Evolutionary conservation across 2,329 filamentous ascomycete genomes (phyloP).

Genomic region (Aspergillus vadensis): DNA sequence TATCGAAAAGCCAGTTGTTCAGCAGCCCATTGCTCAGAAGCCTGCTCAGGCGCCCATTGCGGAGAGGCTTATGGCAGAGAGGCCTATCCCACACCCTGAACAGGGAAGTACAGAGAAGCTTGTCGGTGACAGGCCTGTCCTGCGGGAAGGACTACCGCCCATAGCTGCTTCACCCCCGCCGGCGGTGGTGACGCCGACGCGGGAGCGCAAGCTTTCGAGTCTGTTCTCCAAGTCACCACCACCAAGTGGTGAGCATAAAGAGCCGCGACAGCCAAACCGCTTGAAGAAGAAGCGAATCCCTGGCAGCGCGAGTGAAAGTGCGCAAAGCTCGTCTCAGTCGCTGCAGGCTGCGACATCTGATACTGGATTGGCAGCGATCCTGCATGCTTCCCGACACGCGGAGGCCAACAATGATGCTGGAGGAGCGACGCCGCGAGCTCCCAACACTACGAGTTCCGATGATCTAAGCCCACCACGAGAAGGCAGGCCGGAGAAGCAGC

Average conservation of each 20-base stretch:
- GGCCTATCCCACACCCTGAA: background rate
- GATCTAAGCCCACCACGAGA: conserved; percentile 25
- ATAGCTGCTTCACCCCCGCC: conserved; percentile 40
- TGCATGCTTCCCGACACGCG: conserved; percentile 28
- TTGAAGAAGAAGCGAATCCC: conserved; percentile 83
- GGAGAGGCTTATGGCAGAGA: background rate
- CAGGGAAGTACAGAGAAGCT: background rate
- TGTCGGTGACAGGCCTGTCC: conserved; percentile 5
- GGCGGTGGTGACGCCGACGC: conserved; percentile 58
- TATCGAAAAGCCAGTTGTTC: background rate
- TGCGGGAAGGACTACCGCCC: conserved; percentile 51
- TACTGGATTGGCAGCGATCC: conserved; percentile 39
- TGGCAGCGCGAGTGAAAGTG: conserved; percentile 77
- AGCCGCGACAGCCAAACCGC: conserved; percentile 77
- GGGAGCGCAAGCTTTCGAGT: conserved; percentile 67
- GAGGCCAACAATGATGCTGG: conserved; percentile 34
- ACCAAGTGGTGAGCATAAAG: conserved; percentile 60
- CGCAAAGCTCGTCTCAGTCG: conserved; percentile 85
- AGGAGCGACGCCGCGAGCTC: conserved; percentile 37
- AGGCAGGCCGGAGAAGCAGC: conserved; percentile 24
- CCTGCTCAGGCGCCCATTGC: background rate
- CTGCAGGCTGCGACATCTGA: conserved; percentile 54
- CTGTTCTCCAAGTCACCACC: conserved; percentile 70
- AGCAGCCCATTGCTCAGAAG: background rate
- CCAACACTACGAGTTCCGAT: conserved; percentile 33